Percentiles rank a stretch among this genome's conserved stretches.
Evolutionary conservation across 1,139 yeast genomes (phyloP).

Genomic region (Blastobotrys petasosporus): DNA sequence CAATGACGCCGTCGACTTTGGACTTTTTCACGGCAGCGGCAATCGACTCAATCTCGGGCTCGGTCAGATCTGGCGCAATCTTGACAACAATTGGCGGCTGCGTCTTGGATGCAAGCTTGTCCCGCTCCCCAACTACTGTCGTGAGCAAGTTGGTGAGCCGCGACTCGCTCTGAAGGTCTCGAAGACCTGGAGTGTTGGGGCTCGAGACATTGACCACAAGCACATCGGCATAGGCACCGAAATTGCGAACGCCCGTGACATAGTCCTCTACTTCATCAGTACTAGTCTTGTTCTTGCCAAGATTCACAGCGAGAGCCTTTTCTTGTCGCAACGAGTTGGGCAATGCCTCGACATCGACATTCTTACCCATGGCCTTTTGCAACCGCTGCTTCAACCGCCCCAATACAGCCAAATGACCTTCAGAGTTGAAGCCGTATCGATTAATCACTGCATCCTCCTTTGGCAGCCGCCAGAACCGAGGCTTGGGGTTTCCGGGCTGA

Average conservation of each 20-base stretch:
- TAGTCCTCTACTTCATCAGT: slow-evolving; percentile 90
- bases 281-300: slow-evolving; percentile 77
- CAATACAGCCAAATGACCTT: slow-evolving; percentile 74
- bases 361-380: slow-evolving; percentile 19
- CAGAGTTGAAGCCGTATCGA: slow-evolving; percentile 90
- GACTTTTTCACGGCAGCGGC: slow-evolving; percentile 75
- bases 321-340: slow-evolving; percentile 50
- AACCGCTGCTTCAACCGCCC: slow-evolving; percentile 60
- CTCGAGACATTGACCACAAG: slow-evolving; percentile 89
- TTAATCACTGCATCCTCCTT: slow-evolving; percentile 87
- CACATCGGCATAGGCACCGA: slow-evolving; percentile 84
- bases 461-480: slow-evolving; percentile 81
- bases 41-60: slow-evolving; percentile 73
- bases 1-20: slow-evolving; percentile 82
- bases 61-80: slow-evolving; percentile 88
- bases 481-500: slow-evolving; percentile 89
- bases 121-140: slow-evolving; percentile 39
- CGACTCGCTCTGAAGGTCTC: slow-evolving; percentile 75
- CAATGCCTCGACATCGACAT: slow-evolving; percentile 14
- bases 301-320: slow-evolving; percentile 69
- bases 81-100: slow-evolving; percentile 72
- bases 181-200: slow-evolving; percentile 93
- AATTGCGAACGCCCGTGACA: slow-evolving; percentile 70
- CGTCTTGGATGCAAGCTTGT: slow-evolving; percentile 25
- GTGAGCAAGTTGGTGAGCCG: slow-evolving; percentile 62